A percentile compares a stretch with the other conserved stretches of the same genome.
Evolutionary conservation across 2,329 filamentous ascomycete genomes (phyloP).

Genomic region (Beauveria caledonica): DNA sequence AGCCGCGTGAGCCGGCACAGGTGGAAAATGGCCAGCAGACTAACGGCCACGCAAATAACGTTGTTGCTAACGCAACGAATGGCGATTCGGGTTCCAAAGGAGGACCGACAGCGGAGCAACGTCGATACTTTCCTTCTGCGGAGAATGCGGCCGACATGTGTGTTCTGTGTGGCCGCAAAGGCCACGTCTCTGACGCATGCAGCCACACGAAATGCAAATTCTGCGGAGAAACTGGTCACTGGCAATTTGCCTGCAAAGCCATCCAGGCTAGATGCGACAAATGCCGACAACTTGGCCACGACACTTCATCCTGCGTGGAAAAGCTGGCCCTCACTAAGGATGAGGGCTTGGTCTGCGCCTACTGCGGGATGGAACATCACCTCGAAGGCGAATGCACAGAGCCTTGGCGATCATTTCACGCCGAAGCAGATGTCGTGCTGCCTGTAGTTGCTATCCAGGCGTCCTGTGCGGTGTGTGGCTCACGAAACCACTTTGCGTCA

Average conservation of each 20-base stretch:
- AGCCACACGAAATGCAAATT: slow-evolving; percentile 38
- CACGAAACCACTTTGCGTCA: slow-evolving; percentile 44
- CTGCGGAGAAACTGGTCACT: slow-evolving; percentile 39
- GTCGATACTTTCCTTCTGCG: slow-evolving; percentile 44
- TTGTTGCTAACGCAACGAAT: neutral
- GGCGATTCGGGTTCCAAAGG: slow-evolving; percentile 13
- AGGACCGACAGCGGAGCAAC: slow-evolving; percentile 21
- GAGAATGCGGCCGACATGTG: slow-evolving; percentile 37
- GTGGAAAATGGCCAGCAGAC: slow-evolving; percentile 5
- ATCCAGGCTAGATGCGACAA: slow-evolving; percentile 42
- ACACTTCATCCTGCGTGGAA: slow-evolving; percentile 41
- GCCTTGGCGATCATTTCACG: slow-evolving; percentile 51
- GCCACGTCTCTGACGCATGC: slow-evolving; percentile 39
- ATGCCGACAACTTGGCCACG: slow-evolving; percentile 57
- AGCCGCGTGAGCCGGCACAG: slow-evolving; percentile 7
- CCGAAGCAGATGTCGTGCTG: slow-evolving; percentile 29
- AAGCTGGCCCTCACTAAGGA: slow-evolving; percentile 44
- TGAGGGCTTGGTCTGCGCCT: slow-evolving; percentile 50
- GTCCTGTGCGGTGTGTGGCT: slow-evolving; percentile 50
- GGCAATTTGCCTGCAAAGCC: slow-evolving; percentile 41
- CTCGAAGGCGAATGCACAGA: slow-evolving; percentile 50
- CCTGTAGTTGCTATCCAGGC: slow-evolving; percentile 42
- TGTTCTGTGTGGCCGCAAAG: slow-evolving; percentile 40
- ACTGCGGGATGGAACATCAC: slow-evolving; percentile 50
- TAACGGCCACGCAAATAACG: neutral